These are phyloP conservation scores for Pseudogymnoascus sp. DNA, from an alignment of 2,329 filamentous ascomycete species.

Conservation along the genomic window DNA sequence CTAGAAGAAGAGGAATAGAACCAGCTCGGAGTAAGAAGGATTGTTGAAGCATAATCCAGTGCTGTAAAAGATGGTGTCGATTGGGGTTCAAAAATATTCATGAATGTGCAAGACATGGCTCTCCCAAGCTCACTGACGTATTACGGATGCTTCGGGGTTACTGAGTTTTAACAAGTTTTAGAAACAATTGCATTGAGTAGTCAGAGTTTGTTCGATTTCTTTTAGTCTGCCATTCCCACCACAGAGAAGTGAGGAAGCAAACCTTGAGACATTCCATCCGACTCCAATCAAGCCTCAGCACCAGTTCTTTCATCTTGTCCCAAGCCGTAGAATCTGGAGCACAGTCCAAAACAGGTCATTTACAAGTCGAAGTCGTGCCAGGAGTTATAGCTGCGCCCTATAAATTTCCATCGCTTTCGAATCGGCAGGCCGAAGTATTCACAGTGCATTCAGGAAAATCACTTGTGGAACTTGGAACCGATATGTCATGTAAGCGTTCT, in stretches of 20 bases:
- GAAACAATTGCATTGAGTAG: background rate
- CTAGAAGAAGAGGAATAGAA: background rate
- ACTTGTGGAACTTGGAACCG: constrained; percentile 6
- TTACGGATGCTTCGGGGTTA: background rate
- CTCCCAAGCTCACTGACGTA: background rate
- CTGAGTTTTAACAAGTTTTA: too few species aligned
- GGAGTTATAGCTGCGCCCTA: background rate
- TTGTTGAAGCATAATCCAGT: background rate
- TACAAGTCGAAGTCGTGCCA: background rate
- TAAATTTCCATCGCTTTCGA: constrained; percentile 1
- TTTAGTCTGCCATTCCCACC: background rate
- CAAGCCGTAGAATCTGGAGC: constrained; percentile 30
- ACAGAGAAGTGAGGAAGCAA: background rate
- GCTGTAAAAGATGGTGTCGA: background rate
- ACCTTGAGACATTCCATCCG: background rate
- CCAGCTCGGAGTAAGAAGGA: background rate
- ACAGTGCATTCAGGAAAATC: constrained; percentile 9
- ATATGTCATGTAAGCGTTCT: constrained; percentile 20
- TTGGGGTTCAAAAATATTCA: background rate
- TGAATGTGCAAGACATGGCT: background rate
- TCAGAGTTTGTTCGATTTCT: background rate
- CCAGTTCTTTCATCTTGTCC: constrained; percentile 37
- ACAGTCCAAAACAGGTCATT: background rate
- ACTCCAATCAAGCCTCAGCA: background rate
- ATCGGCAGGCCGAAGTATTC: background rate